Percentiles rank a stretch among this genome's conserved stretches.
phyloP scores from a whole-genome alignment of 805 yeast species.

The Candida xyloterini region DNA sequence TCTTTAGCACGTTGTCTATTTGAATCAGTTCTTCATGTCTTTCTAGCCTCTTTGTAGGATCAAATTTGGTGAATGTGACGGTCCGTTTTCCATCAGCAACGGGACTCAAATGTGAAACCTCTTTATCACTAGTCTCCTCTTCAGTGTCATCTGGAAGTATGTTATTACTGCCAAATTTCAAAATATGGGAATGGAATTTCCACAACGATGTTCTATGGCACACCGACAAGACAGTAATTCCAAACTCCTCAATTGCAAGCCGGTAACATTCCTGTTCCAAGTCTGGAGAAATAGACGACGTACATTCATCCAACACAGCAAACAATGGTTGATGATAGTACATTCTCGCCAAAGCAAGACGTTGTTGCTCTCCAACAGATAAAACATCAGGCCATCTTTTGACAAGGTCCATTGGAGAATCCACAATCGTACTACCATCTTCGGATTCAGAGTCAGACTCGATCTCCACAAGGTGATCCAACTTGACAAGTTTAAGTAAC shows the following conservation, averaged over 20 bases:
- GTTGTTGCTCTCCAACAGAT: conserved; percentile 88
- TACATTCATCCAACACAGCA: conserved; percentile 94
- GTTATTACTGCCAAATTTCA: conserved; percentile 51
- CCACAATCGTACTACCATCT: conserved; percentile 8
- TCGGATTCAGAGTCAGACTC: conserved; percentile 27
- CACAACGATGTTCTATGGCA: conserved; percentile 91
- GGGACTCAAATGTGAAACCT: conserved; percentile 13
- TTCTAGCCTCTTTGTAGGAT: conserved; percentile 68
- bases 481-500: conserved; percentile 54
- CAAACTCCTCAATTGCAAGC: conserved; percentile 67
- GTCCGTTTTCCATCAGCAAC: conserved; percentile 15
- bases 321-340: conserved; percentile 89
- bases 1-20: conserved; percentile 68
- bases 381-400: conserved; percentile 88
- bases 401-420: conserved; percentile 59
- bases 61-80: conserved; percentile 48
- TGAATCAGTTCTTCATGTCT: conserved; percentile 75
- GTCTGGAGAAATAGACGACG: conserved; percentile 88
- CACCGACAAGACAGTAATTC: conserved; percentile 82
- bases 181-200: conserved; percentile 81
- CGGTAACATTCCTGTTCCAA: conserved; percentile 88
- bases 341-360: conserved; percentile 89
- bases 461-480: conserved; percentile 52
- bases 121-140: conserved; percentile 1
- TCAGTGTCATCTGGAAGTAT: background rate